phyloP scores from a whole-genome alignment of 768 basidiomycete genomes.

The Xanthoconium stramineum region DNA sequence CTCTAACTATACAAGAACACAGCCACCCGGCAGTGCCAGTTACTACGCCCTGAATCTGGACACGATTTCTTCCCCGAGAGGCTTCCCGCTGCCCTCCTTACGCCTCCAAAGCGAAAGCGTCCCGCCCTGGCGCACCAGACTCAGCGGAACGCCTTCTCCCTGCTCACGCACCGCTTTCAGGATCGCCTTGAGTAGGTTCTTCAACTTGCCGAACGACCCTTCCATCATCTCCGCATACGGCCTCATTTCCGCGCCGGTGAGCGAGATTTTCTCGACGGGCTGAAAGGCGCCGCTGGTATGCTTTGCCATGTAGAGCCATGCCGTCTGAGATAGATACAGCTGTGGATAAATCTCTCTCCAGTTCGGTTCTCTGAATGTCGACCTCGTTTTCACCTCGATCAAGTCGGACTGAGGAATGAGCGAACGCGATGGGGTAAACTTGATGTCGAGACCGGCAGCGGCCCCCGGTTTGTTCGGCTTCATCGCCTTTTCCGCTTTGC shows the following conservation, averaged over 20 bases:
- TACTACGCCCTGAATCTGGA: constrained; percentile 14
- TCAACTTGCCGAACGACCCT: constrained; percentile 24
- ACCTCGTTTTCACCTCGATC: constrained; percentile 36
- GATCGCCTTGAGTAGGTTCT: constrained; percentile 35
- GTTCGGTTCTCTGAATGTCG: constrained; percentile 34
- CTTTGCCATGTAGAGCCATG: constrained; percentile 55
- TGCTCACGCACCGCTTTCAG: constrained; percentile 47
- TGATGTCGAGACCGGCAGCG: constrained; percentile 15
- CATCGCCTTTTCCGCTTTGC: neutral
- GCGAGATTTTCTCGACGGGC: constrained; percentile 44
- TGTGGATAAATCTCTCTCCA: constrained; percentile 66
- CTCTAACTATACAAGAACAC: neutral
- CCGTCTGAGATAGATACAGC: constrained; percentile 66
- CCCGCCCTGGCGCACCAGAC: constrained; percentile 46
- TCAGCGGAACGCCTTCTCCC: constrained; percentile 51
- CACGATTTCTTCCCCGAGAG: constrained; percentile 18
- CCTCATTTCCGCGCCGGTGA: constrained; percentile 29
- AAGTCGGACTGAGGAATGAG: constrained; percentile 35
- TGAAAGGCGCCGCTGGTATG: constrained; percentile 56
- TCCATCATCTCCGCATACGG: constrained; percentile 20
- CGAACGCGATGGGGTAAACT: constrained; percentile 22
- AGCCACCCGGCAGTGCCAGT: constrained; percentile 8
- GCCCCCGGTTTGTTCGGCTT: neutral
- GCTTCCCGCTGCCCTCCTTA: constrained; percentile 25
- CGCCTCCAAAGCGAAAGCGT: constrained; percentile 51